A percentile compares a stretch with the other conserved stretches of the same genome.
These are phyloP conservation scores for Rhinocladiella mackenziei DNA, from an alignment of 2,329 filamentous ascomycete genomes.

Conservation along the genomic window DNA sequence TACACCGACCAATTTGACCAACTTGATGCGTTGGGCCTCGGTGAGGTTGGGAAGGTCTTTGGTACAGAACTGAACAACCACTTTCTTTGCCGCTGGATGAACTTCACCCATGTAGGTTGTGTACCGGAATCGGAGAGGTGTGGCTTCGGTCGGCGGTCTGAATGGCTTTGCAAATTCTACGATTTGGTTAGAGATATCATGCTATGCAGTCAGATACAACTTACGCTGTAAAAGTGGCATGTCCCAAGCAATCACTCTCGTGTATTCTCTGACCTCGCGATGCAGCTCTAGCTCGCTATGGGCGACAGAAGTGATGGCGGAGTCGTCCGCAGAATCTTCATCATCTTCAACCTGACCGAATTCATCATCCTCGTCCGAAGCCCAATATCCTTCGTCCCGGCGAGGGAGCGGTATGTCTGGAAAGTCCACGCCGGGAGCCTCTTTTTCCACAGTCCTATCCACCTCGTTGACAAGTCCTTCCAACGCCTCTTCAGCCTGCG, in stretches of 20 bases:
- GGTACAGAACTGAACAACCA: conserved; percentile 84
- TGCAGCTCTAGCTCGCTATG: conserved; percentile 86
- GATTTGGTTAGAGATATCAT: no score
- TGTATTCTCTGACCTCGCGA: conserved; percentile 83
- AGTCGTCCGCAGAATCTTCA: conserved; percentile 60
- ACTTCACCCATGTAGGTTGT: conserved; percentile 93
- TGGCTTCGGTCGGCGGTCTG: conserved; percentile 57
- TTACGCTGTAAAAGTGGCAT: conserved; percentile 85
- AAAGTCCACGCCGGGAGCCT: conserved; percentile 20
- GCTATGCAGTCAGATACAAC: conserved; percentile 37
- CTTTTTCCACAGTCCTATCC: conserved; percentile 34
- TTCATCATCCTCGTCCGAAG: conserved; percentile 41
- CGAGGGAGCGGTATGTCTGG: conserved; percentile 9
- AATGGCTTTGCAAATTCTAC: conserved; percentile 82
- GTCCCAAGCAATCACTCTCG: conserved; percentile 86
- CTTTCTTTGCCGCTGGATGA: conserved; percentile 88
- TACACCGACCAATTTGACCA: conserved; percentile 79
- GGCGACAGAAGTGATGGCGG: conserved; percentile 77
- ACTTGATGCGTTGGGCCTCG: conserved; percentile 66
- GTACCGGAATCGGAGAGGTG: conserved; percentile 88
- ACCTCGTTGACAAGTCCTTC: conserved; percentile 35
- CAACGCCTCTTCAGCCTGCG: conserved; percentile 13
- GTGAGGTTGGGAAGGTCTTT: conserved; percentile 59
- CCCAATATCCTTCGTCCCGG: conserved; percentile 40
- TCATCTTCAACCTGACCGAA: conserved; percentile 47